These are phyloP conservation scores for Microthyrium microscopicum DNA, from an alignment of 2,329 filamentous ascomycete species.

Conservation along the genomic window DNA sequence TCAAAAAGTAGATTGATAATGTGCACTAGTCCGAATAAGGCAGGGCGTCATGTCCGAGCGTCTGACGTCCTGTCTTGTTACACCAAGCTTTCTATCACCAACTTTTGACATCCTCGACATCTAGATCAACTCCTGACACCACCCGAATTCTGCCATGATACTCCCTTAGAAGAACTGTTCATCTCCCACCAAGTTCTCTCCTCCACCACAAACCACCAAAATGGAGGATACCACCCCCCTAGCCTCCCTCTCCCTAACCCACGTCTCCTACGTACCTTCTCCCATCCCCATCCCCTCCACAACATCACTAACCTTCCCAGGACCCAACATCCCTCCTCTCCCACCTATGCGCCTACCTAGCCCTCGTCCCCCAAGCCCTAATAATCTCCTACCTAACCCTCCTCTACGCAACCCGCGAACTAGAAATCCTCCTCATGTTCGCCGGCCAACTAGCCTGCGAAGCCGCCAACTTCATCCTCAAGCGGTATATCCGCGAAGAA, in stretches of 20 bases:
- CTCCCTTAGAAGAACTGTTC: no score
- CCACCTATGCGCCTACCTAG: constrained; percentile 80
- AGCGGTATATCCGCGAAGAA: constrained; percentile 84
- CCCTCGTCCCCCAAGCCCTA: constrained; percentile 80
- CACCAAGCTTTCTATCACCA: no score
- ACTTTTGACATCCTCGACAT: background rate
- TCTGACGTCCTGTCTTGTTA: no score
- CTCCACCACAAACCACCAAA: constrained; percentile 5
- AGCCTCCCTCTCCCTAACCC: constrained; percentile 82
- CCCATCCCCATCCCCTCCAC: background rate
- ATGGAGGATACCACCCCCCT: constrained; percentile 42
- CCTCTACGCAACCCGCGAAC: constrained; percentile 79
- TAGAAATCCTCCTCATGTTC: constrained; percentile 80
- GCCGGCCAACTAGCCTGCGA: constrained; percentile 84
- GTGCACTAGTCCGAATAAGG: no score
- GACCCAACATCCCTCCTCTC: constrained; percentile 75
- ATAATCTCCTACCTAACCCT: constrained; percentile 81
- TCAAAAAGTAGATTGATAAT: no score
- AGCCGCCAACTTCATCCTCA: constrained; percentile 73
- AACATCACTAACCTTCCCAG: constrained; percentile 26
- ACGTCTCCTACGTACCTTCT: constrained; percentile 78
- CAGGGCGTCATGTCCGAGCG: no score
- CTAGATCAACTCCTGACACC: background rate
- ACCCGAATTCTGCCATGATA: no score
- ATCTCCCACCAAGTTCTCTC: no score